These are phyloP conservation scores for Candida coquimbonensis DNA, from an alignment of 805 yeast genomes.

Conservation along the genomic window DNA sequence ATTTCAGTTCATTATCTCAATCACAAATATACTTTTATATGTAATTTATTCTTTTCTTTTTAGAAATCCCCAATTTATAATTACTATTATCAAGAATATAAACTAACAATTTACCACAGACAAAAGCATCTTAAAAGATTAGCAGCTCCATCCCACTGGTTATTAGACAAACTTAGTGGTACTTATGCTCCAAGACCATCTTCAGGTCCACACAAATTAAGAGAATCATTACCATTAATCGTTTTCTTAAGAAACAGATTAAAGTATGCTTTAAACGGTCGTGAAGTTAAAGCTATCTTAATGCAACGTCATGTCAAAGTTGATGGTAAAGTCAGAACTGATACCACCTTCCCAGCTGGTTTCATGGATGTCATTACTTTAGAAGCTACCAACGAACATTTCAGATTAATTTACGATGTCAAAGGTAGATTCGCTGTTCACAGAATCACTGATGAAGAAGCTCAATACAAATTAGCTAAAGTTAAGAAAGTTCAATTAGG, in stretches of 20 bases:
- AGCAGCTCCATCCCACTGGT: slow-evolving; percentile 99
- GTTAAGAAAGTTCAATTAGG: slow-evolving; percentile 98
- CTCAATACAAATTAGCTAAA: slow-evolving; percentile 95
- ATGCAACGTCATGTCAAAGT: slow-evolving; percentile 98
- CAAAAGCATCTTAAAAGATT: slow-evolving; percentile 99
- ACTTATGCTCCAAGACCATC: slow-evolving; percentile 99
- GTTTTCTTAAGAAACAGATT: slow-evolving; percentile 97
- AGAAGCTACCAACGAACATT: slow-evolving; percentile 98
- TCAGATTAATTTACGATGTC: slow-evolving; percentile 96
- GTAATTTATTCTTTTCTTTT: too few species aligned
- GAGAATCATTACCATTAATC: slow-evolving; percentile 96
- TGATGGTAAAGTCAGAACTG: slow-evolving; percentile 99
- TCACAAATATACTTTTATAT: too few species aligned
- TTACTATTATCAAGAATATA: not conserved
- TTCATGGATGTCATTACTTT: slow-evolving; percentile 98
- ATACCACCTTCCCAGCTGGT: slow-evolving; percentile 98
- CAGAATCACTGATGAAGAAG: slow-evolving; percentile 99
- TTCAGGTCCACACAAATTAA: slow-evolving; percentile 98
- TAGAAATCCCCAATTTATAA: not conserved
- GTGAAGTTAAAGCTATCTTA: slow-evolving; percentile 96
- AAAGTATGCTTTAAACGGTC: slow-evolving; percentile 98
- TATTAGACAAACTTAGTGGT: slow-evolving; percentile 99
- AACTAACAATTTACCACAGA: slow-evolving; percentile 37
- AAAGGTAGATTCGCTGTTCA: slow-evolving; percentile 99
- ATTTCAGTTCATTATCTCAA: too few species aligned